phyloP scores from a whole-genome alignment of 768 basidiomycete genomes.

The Leccinum uliginosum region DNA sequence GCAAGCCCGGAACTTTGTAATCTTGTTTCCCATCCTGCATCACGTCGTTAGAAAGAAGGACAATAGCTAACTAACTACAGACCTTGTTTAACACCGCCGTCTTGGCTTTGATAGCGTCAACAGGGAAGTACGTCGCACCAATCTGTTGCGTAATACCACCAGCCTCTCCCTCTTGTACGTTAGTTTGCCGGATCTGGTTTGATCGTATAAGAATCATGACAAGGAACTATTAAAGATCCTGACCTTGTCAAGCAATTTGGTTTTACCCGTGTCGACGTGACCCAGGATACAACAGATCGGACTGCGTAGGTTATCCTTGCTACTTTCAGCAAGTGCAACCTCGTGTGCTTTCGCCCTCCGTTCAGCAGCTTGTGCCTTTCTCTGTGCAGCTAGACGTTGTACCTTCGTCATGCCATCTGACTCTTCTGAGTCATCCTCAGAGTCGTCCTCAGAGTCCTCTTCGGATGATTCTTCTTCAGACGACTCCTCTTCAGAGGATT shows the following conservation, averaged over 20 bases:
- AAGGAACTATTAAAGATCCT: slow-evolving; percentile 13
- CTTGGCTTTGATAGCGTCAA: slow-evolving; percentile 89
- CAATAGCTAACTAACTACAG: slow-evolving; percentile 9
- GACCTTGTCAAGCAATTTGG: slow-evolving; percentile 95
- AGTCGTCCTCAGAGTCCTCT: slow-evolving; percentile 48
- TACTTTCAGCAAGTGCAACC: slow-evolving; percentile 80
- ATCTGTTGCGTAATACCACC: slow-evolving; percentile 99
- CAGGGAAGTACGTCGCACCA: slow-evolving; percentile 98
- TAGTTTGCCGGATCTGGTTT: slow-evolving; percentile 93
- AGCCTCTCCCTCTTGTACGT: slow-evolving; percentile 98
- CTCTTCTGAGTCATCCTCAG: slow-evolving; percentile 34
- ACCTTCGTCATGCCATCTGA: slow-evolving; percentile 63
- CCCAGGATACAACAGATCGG: slow-evolving; percentile 99
- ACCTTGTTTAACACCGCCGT: slow-evolving; percentile 91
- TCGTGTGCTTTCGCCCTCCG: slow-evolving; percentile 76
- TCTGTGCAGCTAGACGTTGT: slow-evolving; percentile 63
- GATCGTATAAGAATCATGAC: slow-evolving; percentile 2
- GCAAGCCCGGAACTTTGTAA: slow-evolving; percentile 94
- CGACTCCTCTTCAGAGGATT: slow-evolving; percentile 30
- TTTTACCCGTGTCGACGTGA: slow-evolving; percentile 99
- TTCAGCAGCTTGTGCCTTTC: slow-evolving; percentile 81
- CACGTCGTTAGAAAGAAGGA: slow-evolving; percentile 5
- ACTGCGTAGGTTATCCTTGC: slow-evolving; percentile 85
- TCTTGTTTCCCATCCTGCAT: slow-evolving; percentile 72
- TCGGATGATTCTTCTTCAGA: slow-evolving; percentile 45